A percentile compares a stretch with the other conserved stretches of the same genome.
These are phyloP conservation scores for Chlorophyllum brunneum DNA, from an alignment of 768 basidiomycete genomes.

Conservation along the genomic window DNA sequence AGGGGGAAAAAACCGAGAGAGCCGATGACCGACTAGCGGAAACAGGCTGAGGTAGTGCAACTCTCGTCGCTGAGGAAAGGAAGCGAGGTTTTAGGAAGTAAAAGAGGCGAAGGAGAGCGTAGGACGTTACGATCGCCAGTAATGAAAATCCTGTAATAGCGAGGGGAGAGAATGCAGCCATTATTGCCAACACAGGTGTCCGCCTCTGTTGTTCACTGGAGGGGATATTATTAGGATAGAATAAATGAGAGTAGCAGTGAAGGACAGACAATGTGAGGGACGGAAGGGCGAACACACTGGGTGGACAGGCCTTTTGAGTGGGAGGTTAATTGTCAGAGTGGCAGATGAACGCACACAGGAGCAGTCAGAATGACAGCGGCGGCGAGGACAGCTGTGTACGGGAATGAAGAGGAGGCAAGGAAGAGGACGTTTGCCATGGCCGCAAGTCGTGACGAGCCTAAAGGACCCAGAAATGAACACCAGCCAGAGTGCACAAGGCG, in stretches of 20 bases:
- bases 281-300: conserved; percentile 4
- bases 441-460: background rate
- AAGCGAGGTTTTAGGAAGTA: conserved; percentile 3
- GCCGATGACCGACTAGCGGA: conserved; percentile 11
- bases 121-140: conserved; percentile 8
- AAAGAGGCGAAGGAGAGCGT: conserved; percentile 5
- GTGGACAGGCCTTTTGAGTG: background rate
- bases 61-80: background rate
- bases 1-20: conserved; percentile 5
- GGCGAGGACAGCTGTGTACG: background rate
- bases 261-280: conserved; percentile 10
- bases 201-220: conserved; percentile 7
- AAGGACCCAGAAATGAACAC: background rate
- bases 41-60: conserved; percentile 5
- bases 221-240: background rate
- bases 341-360: background rate
- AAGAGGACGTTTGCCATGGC: conserved; percentile 1
- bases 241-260: background rate
- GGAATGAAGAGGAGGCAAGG: background rate
- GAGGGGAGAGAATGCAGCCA: conserved; percentile 10
- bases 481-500: conserved; percentile 8
- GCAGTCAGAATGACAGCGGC: conserved; percentile 2
- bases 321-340: background rate
- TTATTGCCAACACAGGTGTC: conserved; percentile 3
- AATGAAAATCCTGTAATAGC: conserved; percentile 7